Percentiles rank a stretch among this genome's conserved stretches.
These are phyloP conservation scores for Chaetomium fimeti DNA, from an alignment of 495 filamentous ascomycete genomes.

Conservation along the genomic window DNA sequence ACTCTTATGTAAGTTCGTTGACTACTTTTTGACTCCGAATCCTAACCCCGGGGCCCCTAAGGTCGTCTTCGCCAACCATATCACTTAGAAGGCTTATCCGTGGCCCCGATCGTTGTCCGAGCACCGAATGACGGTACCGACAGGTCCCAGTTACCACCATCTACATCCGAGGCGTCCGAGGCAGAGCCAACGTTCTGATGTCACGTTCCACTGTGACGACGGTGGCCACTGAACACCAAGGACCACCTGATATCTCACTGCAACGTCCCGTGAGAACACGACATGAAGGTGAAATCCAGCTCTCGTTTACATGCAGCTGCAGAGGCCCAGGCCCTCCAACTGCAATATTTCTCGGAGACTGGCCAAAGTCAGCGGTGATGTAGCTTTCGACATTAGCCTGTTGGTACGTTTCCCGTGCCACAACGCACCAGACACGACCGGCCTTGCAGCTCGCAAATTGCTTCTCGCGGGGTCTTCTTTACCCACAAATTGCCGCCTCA, in stretches of 20 bases:
- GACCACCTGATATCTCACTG: not conserved
- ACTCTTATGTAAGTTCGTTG: not conserved
- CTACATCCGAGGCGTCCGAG: not conserved
- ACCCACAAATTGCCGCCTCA: constrained; percentile 21
- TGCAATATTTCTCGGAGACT: not conserved
- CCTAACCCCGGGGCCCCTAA: no score
- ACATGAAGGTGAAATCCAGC: not conserved
- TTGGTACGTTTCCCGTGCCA: not conserved
- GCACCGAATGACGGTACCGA: not conserved
- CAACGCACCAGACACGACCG: not conserved
- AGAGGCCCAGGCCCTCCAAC: not conserved
- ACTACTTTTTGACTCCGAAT: not conserved
- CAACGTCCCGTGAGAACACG: not conserved
- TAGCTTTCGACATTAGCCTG: constrained; percentile 16
- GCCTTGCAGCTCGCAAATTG: constrained; percentile 18
- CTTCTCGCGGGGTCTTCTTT: constrained; percentile 14
- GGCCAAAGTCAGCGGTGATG: not conserved
- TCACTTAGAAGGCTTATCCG: not conserved
- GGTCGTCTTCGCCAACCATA: not conserved
- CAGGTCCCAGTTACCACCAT: not conserved
- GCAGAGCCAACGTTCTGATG: not conserved
- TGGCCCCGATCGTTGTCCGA: not conserved
- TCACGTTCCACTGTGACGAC: not conserved
- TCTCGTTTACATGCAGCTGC: constrained; percentile 3
- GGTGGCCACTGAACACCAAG: not conserved